Conservation (phyloP, 345 rosid genomes). For the Ceriops decandra region DNA sequence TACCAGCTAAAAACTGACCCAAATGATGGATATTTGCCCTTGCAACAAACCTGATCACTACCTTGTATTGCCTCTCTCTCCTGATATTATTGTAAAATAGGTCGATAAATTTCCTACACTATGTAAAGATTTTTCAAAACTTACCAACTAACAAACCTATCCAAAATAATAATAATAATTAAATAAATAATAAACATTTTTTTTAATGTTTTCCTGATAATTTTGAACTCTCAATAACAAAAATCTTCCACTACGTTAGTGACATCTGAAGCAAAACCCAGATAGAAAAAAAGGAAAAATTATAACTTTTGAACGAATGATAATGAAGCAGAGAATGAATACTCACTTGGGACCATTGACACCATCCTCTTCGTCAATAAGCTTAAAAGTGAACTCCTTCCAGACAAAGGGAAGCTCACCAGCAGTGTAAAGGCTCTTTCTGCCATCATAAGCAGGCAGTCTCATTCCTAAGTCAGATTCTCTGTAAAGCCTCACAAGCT, state of each 20-base stretch:
- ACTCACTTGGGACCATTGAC: conserved; percentile 78
- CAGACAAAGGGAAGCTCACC: conserved; percentile 88
- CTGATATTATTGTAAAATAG: conserved; percentile 36
- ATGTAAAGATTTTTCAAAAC: neutral
- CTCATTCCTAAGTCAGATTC: conserved; percentile 90
- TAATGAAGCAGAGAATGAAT: neutral
- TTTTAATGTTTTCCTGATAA: neutral
- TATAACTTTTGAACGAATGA: conserved; percentile 2
- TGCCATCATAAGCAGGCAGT: conserved; percentile 98
- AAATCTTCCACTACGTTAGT: conserved; percentile 3
- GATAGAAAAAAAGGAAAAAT: conserved; percentile 1
- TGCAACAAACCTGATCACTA: conserved; percentile 78
- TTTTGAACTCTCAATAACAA: neutral
- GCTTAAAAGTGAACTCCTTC: conserved; percentile 83
- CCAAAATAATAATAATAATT: no score
- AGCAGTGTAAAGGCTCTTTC: conserved; percentile 93
- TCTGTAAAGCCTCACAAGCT: conserved; percentile 77
- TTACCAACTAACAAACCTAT: neutral
- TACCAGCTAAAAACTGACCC: conserved; percentile 84
- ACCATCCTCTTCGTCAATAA: conserved; percentile 73
- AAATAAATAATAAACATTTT: no score
- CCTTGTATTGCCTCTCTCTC: conserved; percentile 74
- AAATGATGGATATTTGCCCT: conserved; percentile 84
- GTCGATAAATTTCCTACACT: conserved; percentile 6
- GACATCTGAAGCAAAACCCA: conserved; percentile 1